Base-by-base conservation (phyloP, 331 rosid genomes). In the Quercus lobata region DNA sequence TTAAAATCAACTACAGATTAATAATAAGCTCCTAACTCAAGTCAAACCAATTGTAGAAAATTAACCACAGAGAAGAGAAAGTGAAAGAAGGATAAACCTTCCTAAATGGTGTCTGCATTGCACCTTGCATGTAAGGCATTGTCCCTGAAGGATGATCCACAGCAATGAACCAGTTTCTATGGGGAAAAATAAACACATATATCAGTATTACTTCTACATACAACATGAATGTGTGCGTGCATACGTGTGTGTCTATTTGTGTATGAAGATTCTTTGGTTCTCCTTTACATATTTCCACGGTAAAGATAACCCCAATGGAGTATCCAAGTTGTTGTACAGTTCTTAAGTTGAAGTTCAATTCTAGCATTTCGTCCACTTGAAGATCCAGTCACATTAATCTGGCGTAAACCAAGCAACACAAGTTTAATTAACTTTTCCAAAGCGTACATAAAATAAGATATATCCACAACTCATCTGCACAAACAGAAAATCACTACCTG, bases 301-400 rank as follows among this genome's bases (percentile, higher is more conserved):
- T 80, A 69, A 73, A 84, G 32, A 34, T 54, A 69, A 18, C 87
- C 84, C 87, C 84, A 84, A 37, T 84, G 82, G 61, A 84, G 82
- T 49, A 80, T 61, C 87, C 83, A 84, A n/a, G 75, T 35, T 14
- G 57, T 66, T 57, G 70, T 24, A 75, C 82, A 73, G 53, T 73
- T 80, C 62, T 15, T 73, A 17, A 81, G 85, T 41, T 81, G 82
- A 69, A 84, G 74, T 62, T 84, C 80, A 73, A 77, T 69, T 24
- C 83, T 54, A 54, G 49, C 80, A 41, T 61, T 77, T 46, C 68
- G 83, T 21, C 57, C 71, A 30, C 44, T 77, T 46, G 66, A 81
- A 73, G 78, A 77, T 49, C 85, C 83, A 11, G 77, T 35, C 6
- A 84, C 78, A 29, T 73, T 61, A 53, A 81, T 81, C 85, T 83